Conservation (phyloP, 2,329 filamentous ascomycete species). For the Aureobasidium sp. region DNA sequence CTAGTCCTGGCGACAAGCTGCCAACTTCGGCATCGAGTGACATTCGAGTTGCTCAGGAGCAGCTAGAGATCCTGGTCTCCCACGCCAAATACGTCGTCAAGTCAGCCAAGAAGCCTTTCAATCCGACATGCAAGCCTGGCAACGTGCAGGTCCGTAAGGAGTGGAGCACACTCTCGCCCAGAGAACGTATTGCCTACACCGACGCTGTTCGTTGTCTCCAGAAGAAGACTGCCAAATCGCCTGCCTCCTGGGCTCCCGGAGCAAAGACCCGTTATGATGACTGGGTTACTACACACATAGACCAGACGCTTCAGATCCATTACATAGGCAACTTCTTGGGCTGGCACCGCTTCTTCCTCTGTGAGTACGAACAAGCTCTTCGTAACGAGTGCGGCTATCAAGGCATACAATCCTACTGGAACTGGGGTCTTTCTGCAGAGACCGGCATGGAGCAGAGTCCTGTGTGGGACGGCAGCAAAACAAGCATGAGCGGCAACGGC, state of each 20-base stretch:
- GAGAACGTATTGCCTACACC: slow-evolving; percentile 20
- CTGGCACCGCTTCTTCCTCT: slow-evolving; percentile 33
- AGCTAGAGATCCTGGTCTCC: not conserved
- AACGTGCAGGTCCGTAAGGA: slow-evolving; percentile 15
- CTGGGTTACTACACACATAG: slow-evolving; percentile 16
- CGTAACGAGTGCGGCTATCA: slow-evolving; percentile 32
- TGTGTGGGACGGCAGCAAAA: slow-evolving; percentile 45
- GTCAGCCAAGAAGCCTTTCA: not conserved
- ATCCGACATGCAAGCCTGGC: not conserved
- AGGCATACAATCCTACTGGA: slow-evolving; percentile 41
- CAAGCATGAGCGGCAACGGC: slow-evolving; percentile 23
- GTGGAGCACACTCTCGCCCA: slow-evolving; percentile 19
- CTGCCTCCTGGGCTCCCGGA: slow-evolving; percentile 15
- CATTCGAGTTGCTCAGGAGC: not conserved
- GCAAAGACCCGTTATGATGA: slow-evolving; percentile 17
- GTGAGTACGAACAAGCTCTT: slow-evolving; percentile 33
- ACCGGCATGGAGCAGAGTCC: slow-evolving; percentile 36
- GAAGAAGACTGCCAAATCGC: slow-evolving; percentile 21
- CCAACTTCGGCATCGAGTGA: not conserved
- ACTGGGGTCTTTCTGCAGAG: slow-evolving; percentile 39
- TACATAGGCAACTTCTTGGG: slow-evolving; percentile 26
- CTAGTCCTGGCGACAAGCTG: not conserved
- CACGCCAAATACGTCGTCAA: not conserved
- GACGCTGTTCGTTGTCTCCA: slow-evolving; percentile 21
- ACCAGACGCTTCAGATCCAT: slow-evolving; percentile 16